Base-by-base conservation (phyloP, 305 asterid genomes). In the Fraxinus albicans region DNA sequence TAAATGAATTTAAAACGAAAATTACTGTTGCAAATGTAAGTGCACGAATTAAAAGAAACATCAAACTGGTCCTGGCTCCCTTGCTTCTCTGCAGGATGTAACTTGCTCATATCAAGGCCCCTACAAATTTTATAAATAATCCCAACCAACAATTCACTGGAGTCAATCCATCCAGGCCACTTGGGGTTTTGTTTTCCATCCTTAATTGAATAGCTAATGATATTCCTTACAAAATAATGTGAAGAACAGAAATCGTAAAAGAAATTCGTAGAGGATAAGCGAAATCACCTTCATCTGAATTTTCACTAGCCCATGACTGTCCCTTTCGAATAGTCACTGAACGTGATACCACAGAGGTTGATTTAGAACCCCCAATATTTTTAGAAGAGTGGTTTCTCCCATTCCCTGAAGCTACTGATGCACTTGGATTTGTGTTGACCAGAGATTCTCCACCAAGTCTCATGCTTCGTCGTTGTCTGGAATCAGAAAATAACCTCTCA, bases 401-500 rank as follows among this genome's bases (percentile, higher is more conserved):
- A 77, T 91, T 96, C 67, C 98, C 97, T 70, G 95, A 90, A 34
- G 86, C 88, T 42, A 77, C 36, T 58, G 94, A 82, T 81, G 86
- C 80, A 87, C 84, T 86, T 67, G 97, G 86, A 85, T 82, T 92
- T 69, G 90, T 25, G 85, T 84, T 89, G 84, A 89, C 79, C 29
- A 74, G 84, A 44, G 96, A 86, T 79, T 96, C 99, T 82, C 96
- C 99, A 81, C 97, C 95, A 81, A 94, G 95, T 84, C 98, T 92
- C 86, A 91, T 89, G 93, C 97, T 96, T 85, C 98, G 88, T 67
- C 98, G 94, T 87, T 96, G 97, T 65, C 94, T 95, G 50, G 98
- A 96, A 88, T 96, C 98, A 83, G 97, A 85, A 91, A 96, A 96
- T 75, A 96, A 87, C 90, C 98, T 93, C 89, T 95, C 99, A 76